These are phyloP conservation scores for Fusarium heterosporum DNA, from an alignment of 2,329 filamentous ascomycete genomes.

Conservation along the genomic window DNA sequence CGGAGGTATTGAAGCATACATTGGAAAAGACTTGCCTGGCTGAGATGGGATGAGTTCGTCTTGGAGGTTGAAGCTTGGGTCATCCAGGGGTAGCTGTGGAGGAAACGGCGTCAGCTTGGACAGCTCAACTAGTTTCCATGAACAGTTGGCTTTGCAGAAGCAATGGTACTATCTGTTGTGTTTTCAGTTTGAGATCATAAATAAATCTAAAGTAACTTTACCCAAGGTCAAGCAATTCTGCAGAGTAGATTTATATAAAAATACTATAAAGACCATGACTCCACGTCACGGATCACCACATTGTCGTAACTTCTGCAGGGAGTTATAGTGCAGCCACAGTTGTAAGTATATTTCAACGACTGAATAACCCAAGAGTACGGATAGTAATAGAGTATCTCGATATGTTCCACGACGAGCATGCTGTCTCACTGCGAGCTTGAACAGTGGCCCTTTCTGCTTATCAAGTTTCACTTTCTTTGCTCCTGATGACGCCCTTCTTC, in stretches of 20 bases:
- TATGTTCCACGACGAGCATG: constrained; percentile 5
- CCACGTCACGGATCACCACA: too few species aligned
- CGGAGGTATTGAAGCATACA: constrained; percentile 11
- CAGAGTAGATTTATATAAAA: too few species aligned
- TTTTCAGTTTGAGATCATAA: too few species aligned
- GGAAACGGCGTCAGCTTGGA: constrained; percentile 10
- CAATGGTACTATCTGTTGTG: too few species aligned
- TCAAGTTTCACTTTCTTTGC: constrained; percentile 21
- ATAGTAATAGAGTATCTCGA: not conserved
- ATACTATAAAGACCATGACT: too few species aligned
- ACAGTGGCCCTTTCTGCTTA: constrained; percentile 14
- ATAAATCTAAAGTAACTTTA: too few species aligned
- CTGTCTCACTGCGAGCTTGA: constrained; percentile 14
- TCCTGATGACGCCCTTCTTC: constrained; percentile 31
- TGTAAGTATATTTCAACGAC: constrained; percentile 1
- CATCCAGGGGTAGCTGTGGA: constrained; percentile 5
- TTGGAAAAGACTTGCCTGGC: constrained; percentile 3
- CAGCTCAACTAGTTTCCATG: constrained; percentile 32
- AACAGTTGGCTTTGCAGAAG: not conserved
- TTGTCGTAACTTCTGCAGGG: too few species aligned
- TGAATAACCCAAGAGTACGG: constrained; percentile 1
- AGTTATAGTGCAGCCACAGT: constrained; percentile 15
- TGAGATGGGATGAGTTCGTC: constrained; percentile 12
- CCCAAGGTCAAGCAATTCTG: too few species aligned
- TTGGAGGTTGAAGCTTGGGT: constrained; percentile 21